Evolutionary conservation across 148 eudicot genomes (phyloP), one percentile per base, ranked within the genome.

Genomic region (Arbutus unedo): DNA sequence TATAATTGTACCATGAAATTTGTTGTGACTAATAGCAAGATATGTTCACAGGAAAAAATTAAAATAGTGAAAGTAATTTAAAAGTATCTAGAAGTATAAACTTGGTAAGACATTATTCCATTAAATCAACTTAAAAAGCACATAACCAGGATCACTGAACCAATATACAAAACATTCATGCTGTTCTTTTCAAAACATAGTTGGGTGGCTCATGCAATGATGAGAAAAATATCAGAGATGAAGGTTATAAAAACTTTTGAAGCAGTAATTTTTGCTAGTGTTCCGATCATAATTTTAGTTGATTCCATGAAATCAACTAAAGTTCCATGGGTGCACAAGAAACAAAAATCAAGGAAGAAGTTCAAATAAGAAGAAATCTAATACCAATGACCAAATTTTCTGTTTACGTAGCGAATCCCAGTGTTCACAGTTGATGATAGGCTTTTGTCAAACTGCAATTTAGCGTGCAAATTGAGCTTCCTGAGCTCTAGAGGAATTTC

Each of bases 301-400:
- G 45, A 51, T 31, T 31, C 38, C 23, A 51, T 48, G 51, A 43
- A 51, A 51, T 76, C 21, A 5, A 31, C 38, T 76, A 76, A 25
- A 76, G 15, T 76, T 50, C 57, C 77, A 48, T 74, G 71, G 67
- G 70, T 66, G 6, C 44, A 5, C 3, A 3, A 41, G 31, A 66
- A 66, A 66, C 11, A 66, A 48, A 7, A 49, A 50, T 19, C 18
- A 25, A 51, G 25, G 16, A n/a, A 43, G 50, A 53, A 10, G 55
- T 54, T 18, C 57, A 54, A 60, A 21, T 66, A 73, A 55, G 13
- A 16, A 71, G n/a, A 31, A 73, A 86, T 62, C 31, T 49, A 85
- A 91, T 89, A 94, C 98, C 91, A 60, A 77, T 85, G 87, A 21
- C 87, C 93, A 81, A 92, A 72, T 80, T 97, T 93, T 87, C 91